Evolutionary conservation across 331 rosid species (phyloP).

Genomic region (Cydonia oblonga): DNA sequence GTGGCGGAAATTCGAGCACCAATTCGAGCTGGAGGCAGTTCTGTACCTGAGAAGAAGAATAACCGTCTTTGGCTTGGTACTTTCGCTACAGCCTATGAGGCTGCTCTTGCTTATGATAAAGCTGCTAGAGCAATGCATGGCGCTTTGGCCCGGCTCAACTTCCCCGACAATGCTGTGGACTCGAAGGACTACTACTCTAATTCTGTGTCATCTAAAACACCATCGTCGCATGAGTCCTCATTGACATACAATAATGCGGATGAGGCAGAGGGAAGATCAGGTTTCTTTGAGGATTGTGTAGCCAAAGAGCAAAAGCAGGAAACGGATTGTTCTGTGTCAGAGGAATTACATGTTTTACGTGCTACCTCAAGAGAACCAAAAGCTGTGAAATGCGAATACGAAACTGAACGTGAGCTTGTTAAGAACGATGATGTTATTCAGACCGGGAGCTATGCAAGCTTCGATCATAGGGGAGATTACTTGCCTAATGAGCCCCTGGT

Average conservation of each 20-base stretch:
- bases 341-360: neutral
- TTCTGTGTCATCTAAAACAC: conserved; percentile 4
- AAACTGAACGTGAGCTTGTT: neutral
- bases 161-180: conserved; percentile 20
- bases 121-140: conserved; percentile 81
- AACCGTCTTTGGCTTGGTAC: conserved; percentile 86
- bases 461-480: neutral
- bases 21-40: neutral
- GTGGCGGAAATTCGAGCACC: conserved; percentile 87
- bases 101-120: conserved; percentile 78
- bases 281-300: neutral
- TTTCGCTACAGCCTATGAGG: conserved; percentile 62
- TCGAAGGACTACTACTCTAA: neutral
- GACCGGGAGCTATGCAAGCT: neutral
- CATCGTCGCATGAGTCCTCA: neutral
- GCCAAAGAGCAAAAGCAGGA: conserved; percentile 7
- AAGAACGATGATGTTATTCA: neutral
- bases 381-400: neutral
- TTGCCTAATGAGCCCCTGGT: neutral
- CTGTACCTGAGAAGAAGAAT: conserved; percentile 23
- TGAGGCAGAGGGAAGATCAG: neutral
- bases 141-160: conserved; percentile 58
- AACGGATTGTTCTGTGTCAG: neutral
- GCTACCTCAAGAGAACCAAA: neutral
- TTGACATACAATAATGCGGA: neutral